Percentiles rank a stretch among this genome's conserved stretches.
phyloP scores from a whole-genome alignment of 1,284 basidiomycete genomes.

The Microbotryum intermedium region DNA sequence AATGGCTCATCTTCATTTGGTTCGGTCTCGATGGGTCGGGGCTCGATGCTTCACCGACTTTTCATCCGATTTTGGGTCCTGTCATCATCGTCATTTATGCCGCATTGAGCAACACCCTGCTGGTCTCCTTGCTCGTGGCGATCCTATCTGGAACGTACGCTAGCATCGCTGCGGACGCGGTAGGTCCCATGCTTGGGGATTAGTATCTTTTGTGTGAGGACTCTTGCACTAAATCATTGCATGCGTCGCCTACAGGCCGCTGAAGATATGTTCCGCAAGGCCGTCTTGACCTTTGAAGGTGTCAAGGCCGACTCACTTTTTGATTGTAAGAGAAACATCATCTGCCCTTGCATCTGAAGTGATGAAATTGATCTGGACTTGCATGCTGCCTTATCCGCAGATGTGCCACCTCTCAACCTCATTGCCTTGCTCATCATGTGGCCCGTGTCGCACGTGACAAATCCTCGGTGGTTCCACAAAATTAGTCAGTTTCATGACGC shows the following conservation, averaged over 20 bases:
- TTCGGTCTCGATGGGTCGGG: slow-evolving; percentile 28
- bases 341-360: not conserved
- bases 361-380: not conserved
- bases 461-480: slow-evolving; percentile 32
- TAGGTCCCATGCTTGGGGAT: not conserved
- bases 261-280: slow-evolving; percentile 76
- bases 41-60: slow-evolving; percentile 19
- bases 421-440: slow-evolving; percentile 30
- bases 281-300: slow-evolving; percentile 79
- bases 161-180: slow-evolving; percentile 55
- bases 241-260: slow-evolving; percentile 52
- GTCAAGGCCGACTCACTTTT: slow-evolving; percentile 31
- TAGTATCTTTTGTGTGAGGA: too few species aligned
- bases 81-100: slow-evolving; percentile 77
- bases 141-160: slow-evolving; percentile 78
- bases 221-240: not conserved
- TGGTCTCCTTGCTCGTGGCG: slow-evolving; percentile 67
- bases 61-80: slow-evolving; percentile 43
- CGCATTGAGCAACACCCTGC: slow-evolving; percentile 65
- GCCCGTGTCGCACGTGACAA: slow-evolving; percentile 28
- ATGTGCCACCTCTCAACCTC: slow-evolving; percentile 33
- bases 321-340: slow-evolving; percentile 15
- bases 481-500: slow-evolving; percentile 8
- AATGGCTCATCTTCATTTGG: slow-evolving; percentile 31
- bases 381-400: slow-evolving; percentile 2